Evolutionary conservation across 2,329 filamentous ascomycete species (phyloP), one percentile per base, ranked within the genome.

Genomic region (Hypomyces rosellus): DNA sequence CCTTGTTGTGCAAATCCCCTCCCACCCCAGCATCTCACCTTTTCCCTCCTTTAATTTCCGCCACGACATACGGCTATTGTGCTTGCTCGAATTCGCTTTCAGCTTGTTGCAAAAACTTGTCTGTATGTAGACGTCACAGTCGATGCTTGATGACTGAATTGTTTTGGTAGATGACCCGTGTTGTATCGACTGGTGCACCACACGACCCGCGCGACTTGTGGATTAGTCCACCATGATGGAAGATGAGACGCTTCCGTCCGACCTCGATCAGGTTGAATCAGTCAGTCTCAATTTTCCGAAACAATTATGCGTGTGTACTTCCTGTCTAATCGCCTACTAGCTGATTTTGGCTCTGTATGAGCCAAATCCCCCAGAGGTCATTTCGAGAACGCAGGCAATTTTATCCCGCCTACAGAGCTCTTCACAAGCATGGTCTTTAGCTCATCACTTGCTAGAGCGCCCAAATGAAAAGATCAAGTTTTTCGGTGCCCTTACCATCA

Each of bases 401-500:
- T 74, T 99, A 13, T 88, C 93, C 55, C 75, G 77, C 22, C 73
- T 96, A 15, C 93, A 97, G 64, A 82, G 82, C 58, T 88, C 89
- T 2, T 75, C 84, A 2, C 77, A 88, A 61, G 92, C 90, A 49
- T 99, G 93, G 93, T 78, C 86, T 50, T 77, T 96, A 42, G 90
- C 89, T 16, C 84, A 92, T 62, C 81, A 82, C 46, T 75, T 97
- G 13, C 73, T 96, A 11, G 74, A 74, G 46, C 82, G 81, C 54
- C 72, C 79, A 18, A 83, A 88, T 57, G 80, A 86, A 54, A 85
- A 91, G 60, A 82, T 93, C 58, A 86, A 87, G 56, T 97, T 97
- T 69, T 96, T 95, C 64, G 93, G 89, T 13, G 92, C 91, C 30
- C 76, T 96, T 52, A 97, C 92, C 0, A 86, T 96, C 57, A 95